Conservation (phyloP, 805 yeast species). For the Spathaspora passalidarum region DNA sequence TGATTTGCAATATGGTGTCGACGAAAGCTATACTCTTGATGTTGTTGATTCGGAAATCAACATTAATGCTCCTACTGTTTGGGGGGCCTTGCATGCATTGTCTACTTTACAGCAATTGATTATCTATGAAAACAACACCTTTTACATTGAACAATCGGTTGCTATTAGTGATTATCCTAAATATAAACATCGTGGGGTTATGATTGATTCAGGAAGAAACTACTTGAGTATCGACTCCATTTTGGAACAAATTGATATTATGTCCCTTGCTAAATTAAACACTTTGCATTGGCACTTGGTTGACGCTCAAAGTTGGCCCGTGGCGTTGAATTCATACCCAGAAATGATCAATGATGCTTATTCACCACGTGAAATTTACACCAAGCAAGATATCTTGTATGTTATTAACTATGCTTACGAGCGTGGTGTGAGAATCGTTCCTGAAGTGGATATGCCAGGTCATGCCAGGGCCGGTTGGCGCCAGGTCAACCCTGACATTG, state of each 20-base stretch:
- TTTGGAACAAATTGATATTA: constrained; percentile 33
- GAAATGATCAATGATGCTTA: constrained; percentile 39
- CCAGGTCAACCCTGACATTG: constrained; percentile 22
- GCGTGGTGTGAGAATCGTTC: constrained; percentile 39
- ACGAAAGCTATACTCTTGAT: constrained; percentile 31
- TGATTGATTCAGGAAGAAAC: constrained; percentile 40
- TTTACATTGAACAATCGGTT: constrained; percentile 31
- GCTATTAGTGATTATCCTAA: constrained; percentile 31
- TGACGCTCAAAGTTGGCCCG: constrained; percentile 43
- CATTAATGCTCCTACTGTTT: constrained; percentile 29
- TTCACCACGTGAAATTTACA: constrained; percentile 26
- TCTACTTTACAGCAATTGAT: constrained; percentile 39
- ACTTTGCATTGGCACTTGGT: constrained; percentile 39
- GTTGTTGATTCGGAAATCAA: constrained; percentile 14
- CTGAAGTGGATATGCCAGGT: constrained; percentile 43
- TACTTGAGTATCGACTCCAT: constrained; percentile 24
- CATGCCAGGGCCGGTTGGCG: constrained; percentile 40
- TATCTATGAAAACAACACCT: constrained; percentile 21
- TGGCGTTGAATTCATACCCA: constrained; percentile 28
- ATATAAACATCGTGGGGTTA: constrained; percentile 36
- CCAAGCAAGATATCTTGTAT: constrained; percentile 21
- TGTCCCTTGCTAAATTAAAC: constrained; percentile 38
- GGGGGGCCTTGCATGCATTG: constrained; percentile 43
- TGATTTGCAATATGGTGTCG: constrained; percentile 32
- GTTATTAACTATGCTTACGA: constrained; percentile 29